A percentile compares a stretch with the other conserved stretches of the same genome.
Conservation (phyloP, 2,329 filamentous ascomycete species). For the Aspergillus piperis region DNA sequence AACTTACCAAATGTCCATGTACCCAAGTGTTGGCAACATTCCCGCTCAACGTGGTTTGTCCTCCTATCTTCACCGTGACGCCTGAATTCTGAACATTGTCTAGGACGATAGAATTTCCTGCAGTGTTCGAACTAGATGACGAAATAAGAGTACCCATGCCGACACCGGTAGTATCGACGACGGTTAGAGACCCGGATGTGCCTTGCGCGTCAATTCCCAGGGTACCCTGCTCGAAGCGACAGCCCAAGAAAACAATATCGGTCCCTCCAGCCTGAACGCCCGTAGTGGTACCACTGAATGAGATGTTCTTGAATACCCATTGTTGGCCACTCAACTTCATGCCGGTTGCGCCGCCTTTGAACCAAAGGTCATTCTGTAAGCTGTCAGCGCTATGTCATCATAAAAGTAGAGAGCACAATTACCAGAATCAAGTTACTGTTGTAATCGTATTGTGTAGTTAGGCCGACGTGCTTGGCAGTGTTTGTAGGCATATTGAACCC, state of each 20-base stretch:
- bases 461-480: slow-evolving; percentile 36
- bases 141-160: slow-evolving; percentile 21
- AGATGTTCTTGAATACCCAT: slow-evolving; percentile 49
- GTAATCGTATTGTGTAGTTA: slow-evolving; percentile 34
- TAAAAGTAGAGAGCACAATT: slow-evolving; percentile 6
- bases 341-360: slow-evolving; percentile 32
- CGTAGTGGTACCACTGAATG: slow-evolving; percentile 62
- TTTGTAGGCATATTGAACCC: slow-evolving; percentile 39
- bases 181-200: slow-evolving; percentile 26
- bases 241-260: slow-evolving; percentile 29
- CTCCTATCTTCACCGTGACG: slow-evolving; percentile 29
- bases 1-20: slow-evolving; percentile 33
- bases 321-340: slow-evolving; percentile 37
- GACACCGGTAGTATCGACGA: slow-evolving; percentile 22
- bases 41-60: slow-evolving; percentile 23
- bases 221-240: slow-evolving; percentile 25
- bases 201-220: slow-evolving; percentile 28
- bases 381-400: slow-evolving; percentile 5
- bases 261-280: slow-evolving; percentile 49
- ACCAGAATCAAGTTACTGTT: slow-evolving; percentile 35
- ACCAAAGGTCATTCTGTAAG: slow-evolving; percentile 26
- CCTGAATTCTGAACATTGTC: slow-evolving; percentile 34
- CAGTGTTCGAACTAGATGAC: slow-evolving; percentile 30
- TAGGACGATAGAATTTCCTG: slow-evolving; percentile 33
- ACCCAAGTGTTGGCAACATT: slow-evolving; percentile 32